phyloP scores from a whole-genome alignment of 2,329 filamentous ascomycete species.

The Westerdykella sp. region DNA sequence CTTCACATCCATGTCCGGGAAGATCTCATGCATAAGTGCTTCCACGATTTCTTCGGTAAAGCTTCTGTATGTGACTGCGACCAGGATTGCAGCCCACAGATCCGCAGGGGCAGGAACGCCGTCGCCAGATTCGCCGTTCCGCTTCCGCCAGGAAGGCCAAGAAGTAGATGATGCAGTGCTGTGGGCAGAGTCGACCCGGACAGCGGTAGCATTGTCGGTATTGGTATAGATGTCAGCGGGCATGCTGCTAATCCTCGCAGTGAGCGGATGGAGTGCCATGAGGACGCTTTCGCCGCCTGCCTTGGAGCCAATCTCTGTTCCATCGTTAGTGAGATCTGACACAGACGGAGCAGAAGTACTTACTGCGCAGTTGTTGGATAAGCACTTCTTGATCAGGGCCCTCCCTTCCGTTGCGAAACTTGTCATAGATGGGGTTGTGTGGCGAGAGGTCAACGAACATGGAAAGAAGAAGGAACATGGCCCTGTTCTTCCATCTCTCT shows the following conservation, averaged over 20 bases:
- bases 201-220: not conserved
- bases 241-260: constrained; percentile 1
- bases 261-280: not conserved
- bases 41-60: constrained; percentile 9
- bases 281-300: not conserved
- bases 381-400: constrained; percentile 2
- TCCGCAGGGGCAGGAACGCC: not conserved
- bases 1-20: constrained; percentile 9
- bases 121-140: not conserved
- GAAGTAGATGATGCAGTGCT: not conserved
- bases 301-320: constrained; percentile 1
- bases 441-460: constrained; percentile 11
- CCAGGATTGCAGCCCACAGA: constrained; percentile 14
- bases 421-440: constrained; percentile 11
- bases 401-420: constrained; percentile 1
- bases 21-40: constrained; percentile 7
- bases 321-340: not conserved
- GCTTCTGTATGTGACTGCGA: constrained; percentile 8
- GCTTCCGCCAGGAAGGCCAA: not conserved
- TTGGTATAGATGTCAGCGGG: not conserved
- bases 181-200: constrained; percentile 1
- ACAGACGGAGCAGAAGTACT: not conserved
- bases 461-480: constrained; percentile 14
- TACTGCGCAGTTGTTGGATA: constrained; percentile 9
- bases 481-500: constrained; percentile 15